These are phyloP conservation scores for Perilla frutescens DNA, from an alignment of 257 asterid genomes.

Conservation along the genomic window DNA sequence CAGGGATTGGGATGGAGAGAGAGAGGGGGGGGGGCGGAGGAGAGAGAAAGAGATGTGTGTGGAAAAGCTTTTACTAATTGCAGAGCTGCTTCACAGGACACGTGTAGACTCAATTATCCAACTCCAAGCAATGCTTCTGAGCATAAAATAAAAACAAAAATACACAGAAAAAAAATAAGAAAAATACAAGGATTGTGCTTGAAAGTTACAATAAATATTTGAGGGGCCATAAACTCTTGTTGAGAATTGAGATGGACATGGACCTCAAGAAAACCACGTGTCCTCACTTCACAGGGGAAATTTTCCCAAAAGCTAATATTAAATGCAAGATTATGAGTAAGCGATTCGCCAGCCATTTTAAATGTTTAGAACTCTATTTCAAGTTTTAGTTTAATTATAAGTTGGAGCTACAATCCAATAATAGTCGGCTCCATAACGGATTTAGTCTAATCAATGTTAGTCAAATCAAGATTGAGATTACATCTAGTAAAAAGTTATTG, in stretches of 20 bases:
- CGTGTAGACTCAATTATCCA: slow-evolving; percentile 85
- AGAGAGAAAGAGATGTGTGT: slow-evolving; percentile 34
- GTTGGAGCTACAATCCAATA: no score
- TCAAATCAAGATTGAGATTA: no score
- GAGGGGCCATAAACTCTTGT: slow-evolving; percentile 48
- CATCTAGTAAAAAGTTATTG: no score
- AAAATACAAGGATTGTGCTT: slow-evolving; percentile 23
- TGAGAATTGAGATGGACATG: slow-evolving; percentile 40
- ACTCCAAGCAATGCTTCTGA: slow-evolving; percentile 70
- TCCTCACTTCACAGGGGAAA: slow-evolving; percentile 48
- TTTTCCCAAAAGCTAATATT: no score
- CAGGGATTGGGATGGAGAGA: slow-evolving; percentile 25
- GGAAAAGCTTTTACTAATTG: slow-evolving; percentile 52
- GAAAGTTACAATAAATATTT: background rate
- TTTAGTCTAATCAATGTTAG: no score
- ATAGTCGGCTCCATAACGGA: no score
- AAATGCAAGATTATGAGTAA: no score
- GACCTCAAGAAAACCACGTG: slow-evolving; percentile 62
- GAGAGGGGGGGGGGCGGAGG: slow-evolving; percentile 26
- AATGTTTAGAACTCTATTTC: background rate
- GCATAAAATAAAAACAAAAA: slow-evolving; percentile 18
- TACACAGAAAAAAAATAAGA: slow-evolving; percentile 34
- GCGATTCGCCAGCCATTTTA: background rate
- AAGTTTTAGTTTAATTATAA: no score
- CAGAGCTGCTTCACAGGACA: slow-evolving; percentile 53